Base-by-base conservation (phyloP, 768 basidiomycete genomes). In the Phanerochaete carnosa region DNA sequence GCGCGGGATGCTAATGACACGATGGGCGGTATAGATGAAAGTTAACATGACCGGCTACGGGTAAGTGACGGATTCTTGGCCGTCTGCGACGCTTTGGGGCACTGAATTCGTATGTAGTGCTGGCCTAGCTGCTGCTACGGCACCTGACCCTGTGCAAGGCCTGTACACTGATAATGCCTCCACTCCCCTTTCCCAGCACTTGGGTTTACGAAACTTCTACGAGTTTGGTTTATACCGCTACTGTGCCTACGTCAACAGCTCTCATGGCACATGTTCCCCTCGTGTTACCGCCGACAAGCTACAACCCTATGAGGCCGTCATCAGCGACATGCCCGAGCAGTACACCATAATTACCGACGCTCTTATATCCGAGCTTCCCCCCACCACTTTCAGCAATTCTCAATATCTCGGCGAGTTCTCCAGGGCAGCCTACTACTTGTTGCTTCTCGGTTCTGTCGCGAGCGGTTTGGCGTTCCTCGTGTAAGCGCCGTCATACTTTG, bases 211-310 rank as follows among this genome's bases (percentile, higher is more conserved):
- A 66, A 81, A 86, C 70, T 73, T 79, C 61, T 94, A 94, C 75
- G 76, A 84, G 61, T 93, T 88, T 64, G 92, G 92, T n/a, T 76
- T 94, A 26, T 94, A 93, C 74, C 84, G 85, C 22, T 84, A 89
- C 70, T 94, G 92, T 66, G 91, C 80, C 66, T 92, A 87, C 66
- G 76, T 88, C 65, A 81, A 85, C 63, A 72, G 74, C 45, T 79
- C 79, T 23, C 77, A 76, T 30, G 91, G 90, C 28, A 80, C 73
- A 52, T 93, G 91, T 71, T 81, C 85, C 30, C 87, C 86, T 66
- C 75, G 79, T 45, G 82, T 85, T 32, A 71, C 81, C 30, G 89
- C 83, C 50, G 74, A 78, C 64, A 77, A 77, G 59, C 91, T 88
- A 71, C 75, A 77, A 52, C 92, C 92, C n/a, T 89, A 82, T 68